Base-by-base conservation (phyloP, 176 grass and related monocot species). In the Tuctoria greenei region DNA sequence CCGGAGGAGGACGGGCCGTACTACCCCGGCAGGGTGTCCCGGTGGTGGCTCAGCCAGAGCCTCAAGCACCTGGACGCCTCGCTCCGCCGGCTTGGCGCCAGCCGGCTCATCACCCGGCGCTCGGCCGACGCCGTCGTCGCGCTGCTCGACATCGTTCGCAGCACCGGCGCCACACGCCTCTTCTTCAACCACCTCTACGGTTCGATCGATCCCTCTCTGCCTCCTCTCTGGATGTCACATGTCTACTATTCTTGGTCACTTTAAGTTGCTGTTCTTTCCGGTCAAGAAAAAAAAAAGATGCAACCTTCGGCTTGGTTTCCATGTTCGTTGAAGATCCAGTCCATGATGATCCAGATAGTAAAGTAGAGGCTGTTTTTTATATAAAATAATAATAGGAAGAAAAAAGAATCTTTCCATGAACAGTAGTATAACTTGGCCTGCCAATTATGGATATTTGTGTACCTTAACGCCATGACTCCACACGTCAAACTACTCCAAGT, bases 161-260 rank as follows among this genome's bases (percentile, higher is more conserved):
- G 75, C 77, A 90, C 87, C 45, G 82, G 85, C 46, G 85, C 95
- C 73, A 88, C 91, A 24, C 90, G 79, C 52, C 85, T 99, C 73
- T 99, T 92, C 80, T 99, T 99, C 80, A 99, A 99, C 81, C 91
- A 99, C 65, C 89, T 99, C 82, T 99, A 92, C 43, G 91, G 95
- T 99, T 72, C 51, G 71, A 79, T 72, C 51, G 71, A 79, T 72
- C 75, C 52, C 46, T 82, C 61, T 40, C n/a, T n/a, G n/a, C n/a
- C n/a, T n/a, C n/a, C n/a, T n/a, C n/a, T 60, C 36, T 31, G 31
- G 31, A 31, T 31, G 31, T 28, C 67, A 9, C 74, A 21, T 52
- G 31, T 8, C 31, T 41, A 24, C 7, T 39, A 27, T 18, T 81
- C 56, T 39, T 18, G 20, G 11, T 9, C 47, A 74, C 8, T 45